Evolutionary conservation across 148 eudicot genomes (phyloP), one percentile per base, ranked within the genome.

Genomic region (Rhododendron mucronatum): DNA sequence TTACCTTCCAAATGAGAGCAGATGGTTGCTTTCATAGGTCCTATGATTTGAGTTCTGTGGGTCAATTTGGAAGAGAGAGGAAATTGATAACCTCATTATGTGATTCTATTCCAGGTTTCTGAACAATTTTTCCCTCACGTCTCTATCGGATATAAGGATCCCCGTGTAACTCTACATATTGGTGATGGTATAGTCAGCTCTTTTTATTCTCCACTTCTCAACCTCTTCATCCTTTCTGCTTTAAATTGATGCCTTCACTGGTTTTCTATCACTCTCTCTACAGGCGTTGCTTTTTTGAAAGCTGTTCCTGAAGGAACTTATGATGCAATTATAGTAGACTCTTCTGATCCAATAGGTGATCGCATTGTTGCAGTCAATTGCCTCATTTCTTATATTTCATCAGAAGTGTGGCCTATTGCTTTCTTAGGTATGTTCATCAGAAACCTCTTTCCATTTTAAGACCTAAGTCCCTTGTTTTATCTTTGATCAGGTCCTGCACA

Each of bases 271-370:
- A 1, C 39, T 21, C 63, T 75, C 53, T 59, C 84, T 89, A 85
- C 89, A 97, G 99, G 98, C 86, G 99, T 97, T 91, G 98, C 96
- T 57, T 97, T 94, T 88, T 86, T 96, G 90, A 95, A 93, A 91
- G 93, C 90, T 55, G 96, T 89, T 57, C 93, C 95, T 6, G 95
- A 89, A 86, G 99, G 98, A 91, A 93, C 92, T 86, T 97, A 97
- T 82, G 99, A 97, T 92, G 98, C 98, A 28, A 90, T 97, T 74
- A 97, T 97, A 67, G 99, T 97, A 9, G 99, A 97, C 89, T 95
- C 98, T 51, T 97, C 99, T 78, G 99, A 97, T 84, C 99, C 99
- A 7, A 97, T 97, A 76, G 99, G 99, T 95, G 88, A 87, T 84
- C 4, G 20, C 12, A 13, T 35, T 10, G 57, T 53, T 73, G 80